Evolutionary conservation across 2,329 filamentous ascomycete species (phyloP).

Genomic region (Sclerotinia sclerotiorum): DNA sequence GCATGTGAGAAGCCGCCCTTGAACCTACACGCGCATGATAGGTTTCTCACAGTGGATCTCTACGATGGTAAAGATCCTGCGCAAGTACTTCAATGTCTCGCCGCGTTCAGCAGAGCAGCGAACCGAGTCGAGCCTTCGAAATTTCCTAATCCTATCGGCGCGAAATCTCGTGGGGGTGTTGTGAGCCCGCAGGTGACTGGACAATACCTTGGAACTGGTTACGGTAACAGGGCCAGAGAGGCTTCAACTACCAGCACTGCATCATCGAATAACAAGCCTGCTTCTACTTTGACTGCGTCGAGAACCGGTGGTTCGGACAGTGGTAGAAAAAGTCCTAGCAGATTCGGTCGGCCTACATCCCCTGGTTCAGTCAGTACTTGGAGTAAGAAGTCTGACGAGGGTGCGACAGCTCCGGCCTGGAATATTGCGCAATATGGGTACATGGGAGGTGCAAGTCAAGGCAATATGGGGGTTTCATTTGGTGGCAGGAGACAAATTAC

Average conservation of each 20-base stretch:
- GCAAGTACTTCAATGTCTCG: conserved; percentile 89
- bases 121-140: conserved; percentile 68
- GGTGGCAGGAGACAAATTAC: conserved; percentile 92
- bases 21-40: conserved; percentile 87
- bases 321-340: conserved; percentile 62
- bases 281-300: conserved; percentile 41
- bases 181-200: conserved; percentile 69
- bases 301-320: conserved; percentile 46
- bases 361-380: conserved; percentile 73
- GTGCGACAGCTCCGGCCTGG: conserved; percentile 84
- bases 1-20: conserved; percentile 84
- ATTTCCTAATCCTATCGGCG: conserved; percentile 76
- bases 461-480: conserved; percentile 90
- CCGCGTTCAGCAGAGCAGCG: conserved; percentile 86
- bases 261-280: conserved; percentile 49
- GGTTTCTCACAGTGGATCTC: conserved; percentile 94
- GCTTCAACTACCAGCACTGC: conserved; percentile 59
- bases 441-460: conserved; percentile 95
- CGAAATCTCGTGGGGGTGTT: conserved; percentile 57
- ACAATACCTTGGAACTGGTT: conserved; percentile 41
- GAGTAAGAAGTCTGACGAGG: conserved; percentile 83
- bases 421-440: conserved; percentile 99
- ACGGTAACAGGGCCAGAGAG: conserved; percentile 48
- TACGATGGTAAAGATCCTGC: conserved; percentile 95
- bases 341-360: conserved; percentile 54